Evolutionary conservation across 768 basidiomycete species (phyloP), one percentile per base, ranked within the genome.

Genomic region (Sporobolomyces roseus): DNA sequence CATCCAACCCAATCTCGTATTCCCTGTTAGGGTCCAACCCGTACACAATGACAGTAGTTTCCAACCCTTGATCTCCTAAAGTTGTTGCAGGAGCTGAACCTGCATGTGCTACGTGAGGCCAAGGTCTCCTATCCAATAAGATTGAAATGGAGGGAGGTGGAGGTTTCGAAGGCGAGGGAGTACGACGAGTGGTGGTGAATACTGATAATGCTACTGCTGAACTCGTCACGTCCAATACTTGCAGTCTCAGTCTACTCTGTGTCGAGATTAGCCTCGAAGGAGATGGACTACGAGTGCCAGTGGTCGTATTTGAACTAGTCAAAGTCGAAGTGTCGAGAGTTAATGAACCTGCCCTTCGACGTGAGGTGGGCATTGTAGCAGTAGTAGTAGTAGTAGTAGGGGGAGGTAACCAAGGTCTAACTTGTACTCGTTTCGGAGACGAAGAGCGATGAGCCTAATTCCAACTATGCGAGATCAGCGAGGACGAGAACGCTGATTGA

Each of bases 71-170:
- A 14, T 46, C 49, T 19, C 41, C 46, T 36, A 35, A 23, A 21
- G 2, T 29, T 7, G 21, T 8, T 30, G 25, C 43, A 3, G 45
- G 58, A 9, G 43, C 49, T 3, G 64, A 62, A 2, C 70, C 70
- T 3, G 70, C 70, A n/a, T 71, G 70, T 0, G 70, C 70, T 33
- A 71, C 70, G 49, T 72, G 70, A 21, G 70, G 70, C 70, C 70
- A 72, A 14, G 70, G 70, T 14, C 63, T 46, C 16, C 66, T 29
- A 36, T 73, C 67, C 52, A 73, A 68, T 29, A 69, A 64, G 52
- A 73, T 66, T 46, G 67, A 69, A 63, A 73, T 73, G 6, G 50
- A 46, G 0, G 64, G 67, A 0, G 64, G 71, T 30, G 62, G 65
- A 17, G 45, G 25, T 5, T 30, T 32, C 5, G 52, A 38, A 1